Conservation (phyloP, 2,329 filamentous ascomycete genomes). For the Chrysosporium queenslandicum region DNA sequence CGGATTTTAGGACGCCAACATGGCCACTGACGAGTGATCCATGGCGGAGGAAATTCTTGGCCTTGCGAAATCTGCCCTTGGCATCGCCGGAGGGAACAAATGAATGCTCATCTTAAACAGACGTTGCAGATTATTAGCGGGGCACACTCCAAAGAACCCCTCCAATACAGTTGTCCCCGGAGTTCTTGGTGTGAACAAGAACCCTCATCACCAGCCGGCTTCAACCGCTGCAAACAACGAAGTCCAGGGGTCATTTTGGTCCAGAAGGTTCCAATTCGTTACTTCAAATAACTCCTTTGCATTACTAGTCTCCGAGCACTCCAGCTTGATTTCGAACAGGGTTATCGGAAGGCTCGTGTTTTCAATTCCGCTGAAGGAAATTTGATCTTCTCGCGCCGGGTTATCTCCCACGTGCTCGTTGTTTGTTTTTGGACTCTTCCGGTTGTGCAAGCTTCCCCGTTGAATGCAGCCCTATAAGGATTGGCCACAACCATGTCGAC, state of each 20-base stretch:
- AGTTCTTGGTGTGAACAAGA: background rate
- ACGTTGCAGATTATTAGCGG: conserved; percentile 6
- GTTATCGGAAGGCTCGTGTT: background rate
- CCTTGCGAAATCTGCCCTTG: background rate
- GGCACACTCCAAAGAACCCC: conserved; percentile 6
- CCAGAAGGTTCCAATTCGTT: conserved; percentile 10
- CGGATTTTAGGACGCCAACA: background rate
- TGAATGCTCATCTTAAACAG: conserved; percentile 4
- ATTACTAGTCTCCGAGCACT: background rate
- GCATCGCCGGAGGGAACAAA: conserved; percentile 2
- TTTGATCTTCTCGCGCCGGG: background rate
- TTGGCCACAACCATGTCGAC: background rate
- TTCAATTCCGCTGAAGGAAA: background rate
- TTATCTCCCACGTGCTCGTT: background rate
- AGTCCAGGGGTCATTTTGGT: background rate
- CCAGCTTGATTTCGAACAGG: background rate
- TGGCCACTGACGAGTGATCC: background rate
- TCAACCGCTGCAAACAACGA: conserved; percentile 4
- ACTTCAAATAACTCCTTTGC: background rate
- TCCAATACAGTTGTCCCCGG: background rate
- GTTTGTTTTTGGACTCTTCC: background rate
- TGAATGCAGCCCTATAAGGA: conserved; percentile 5
- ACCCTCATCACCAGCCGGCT: background rate
- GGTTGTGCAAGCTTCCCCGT: background rate
- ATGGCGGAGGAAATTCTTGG: conserved; percentile 13